Evolutionary conservation across 2,329 filamentous ascomycete genomes (phyloP), one percentile per base, ranked within the genome.

Genomic region (Colletotrichum sp.): DNA sequence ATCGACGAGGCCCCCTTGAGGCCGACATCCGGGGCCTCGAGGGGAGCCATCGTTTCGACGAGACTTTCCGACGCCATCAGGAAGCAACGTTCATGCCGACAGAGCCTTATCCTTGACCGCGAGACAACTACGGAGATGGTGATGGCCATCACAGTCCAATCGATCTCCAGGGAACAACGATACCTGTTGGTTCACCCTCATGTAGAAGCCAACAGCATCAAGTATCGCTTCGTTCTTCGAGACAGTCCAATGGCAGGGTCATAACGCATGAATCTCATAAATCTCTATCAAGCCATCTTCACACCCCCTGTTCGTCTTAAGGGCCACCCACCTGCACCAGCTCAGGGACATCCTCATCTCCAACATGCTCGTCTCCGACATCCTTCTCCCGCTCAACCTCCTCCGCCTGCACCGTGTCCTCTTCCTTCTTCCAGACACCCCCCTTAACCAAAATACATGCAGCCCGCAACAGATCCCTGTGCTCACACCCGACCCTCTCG

Each of bases 361-460:
- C 43, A 52, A 52, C n/a, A 52, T 52, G 43, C 43, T 52, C 43
- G 10, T 30, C 55, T 8, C 55, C 24, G 55, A 13, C 36, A 38
- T 63, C 26, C 62, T 72, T 74, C 26, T 61, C 69, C 30, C 30
- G 55, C 38, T 62, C 72, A 21, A 26, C 26, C 13, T 69, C 63
- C 21, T 52, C 62, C 26, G 30, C 38, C 18, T 71, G 62, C 8
- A 52, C 30, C 30, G 61, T 32, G 7, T 21, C 36, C 12, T 66
- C 24, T 38, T 62, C 38, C 24, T 16, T 36, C 21, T 71, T 71
- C 73, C 73, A 75, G 6, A 63, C 30, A 24, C 58, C 73, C 21
- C 73, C 73, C 21, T 52, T 73, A 14, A 75, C 12, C 48, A 75
- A 26, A 13, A 70, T 52, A 69, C 73, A 75, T 6, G 73, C 73